Percentiles rank a stretch among this genome's conserved stretches.
phyloP scores from a whole-genome alignment of 2,329 filamentous ascomycete species.

The Colletotrichum sp. region DNA sequence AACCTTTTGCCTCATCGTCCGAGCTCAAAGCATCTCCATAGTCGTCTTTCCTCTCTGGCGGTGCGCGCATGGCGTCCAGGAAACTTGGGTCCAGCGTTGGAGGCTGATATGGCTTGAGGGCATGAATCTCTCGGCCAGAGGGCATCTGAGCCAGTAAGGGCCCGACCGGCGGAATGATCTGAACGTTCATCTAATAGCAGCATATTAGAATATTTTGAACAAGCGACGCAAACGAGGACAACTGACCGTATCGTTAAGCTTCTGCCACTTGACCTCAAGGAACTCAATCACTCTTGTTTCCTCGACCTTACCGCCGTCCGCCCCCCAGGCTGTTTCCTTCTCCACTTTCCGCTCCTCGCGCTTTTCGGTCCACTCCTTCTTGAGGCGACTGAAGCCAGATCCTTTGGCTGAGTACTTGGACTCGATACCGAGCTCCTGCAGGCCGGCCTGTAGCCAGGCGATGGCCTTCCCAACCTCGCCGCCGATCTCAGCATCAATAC shows the following conservation, averaged over 20 bases:
- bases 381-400: conserved; percentile 65
- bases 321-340: conserved; percentile 75
- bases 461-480: conserved; percentile 85
- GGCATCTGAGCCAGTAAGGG: conserved; percentile 81
- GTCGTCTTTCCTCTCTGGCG: conserved; percentile 47
- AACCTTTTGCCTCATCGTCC: conserved; percentile 39
- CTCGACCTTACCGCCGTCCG: conserved; percentile 84
- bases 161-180: conserved; percentile 73
- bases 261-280: conserved; percentile 87
- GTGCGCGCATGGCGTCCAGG: conserved; percentile 66
- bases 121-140: conserved; percentile 85
- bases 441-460: conserved; percentile 82
- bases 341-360: conserved; percentile 82
- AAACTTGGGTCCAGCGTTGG: conserved; percentile 69
- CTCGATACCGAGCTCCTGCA: conserved; percentile 74
- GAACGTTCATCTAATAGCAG: conserved; percentile 72
- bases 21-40: conserved; percentile 40
- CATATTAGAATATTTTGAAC: background rate
- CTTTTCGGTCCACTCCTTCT: conserved; percentile 77
- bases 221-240: background rate
- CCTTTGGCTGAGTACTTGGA: conserved; percentile 57
- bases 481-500: conserved; percentile 83
- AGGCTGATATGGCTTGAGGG: conserved; percentile 69
- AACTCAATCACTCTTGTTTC: conserved; percentile 86
- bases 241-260: conserved; percentile 88